Conservation (phyloP, 306 rosid genomes). For the Alnus glutinosa region DNA sequence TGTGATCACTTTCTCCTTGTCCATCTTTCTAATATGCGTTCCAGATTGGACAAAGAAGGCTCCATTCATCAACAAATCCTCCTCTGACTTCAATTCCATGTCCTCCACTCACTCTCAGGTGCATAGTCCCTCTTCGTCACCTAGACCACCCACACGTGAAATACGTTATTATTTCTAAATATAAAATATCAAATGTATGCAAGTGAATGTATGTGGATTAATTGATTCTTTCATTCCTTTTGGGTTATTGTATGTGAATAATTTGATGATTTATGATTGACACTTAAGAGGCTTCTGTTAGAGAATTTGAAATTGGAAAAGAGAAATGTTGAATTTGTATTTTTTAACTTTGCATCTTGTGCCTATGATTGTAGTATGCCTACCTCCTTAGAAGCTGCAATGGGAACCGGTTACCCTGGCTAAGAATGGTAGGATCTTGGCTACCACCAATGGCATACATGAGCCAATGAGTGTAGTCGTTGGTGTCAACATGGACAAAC, state of each 20-base stretch:
- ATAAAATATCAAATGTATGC: background rate
- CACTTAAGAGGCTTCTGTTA: too few relatives aligned
- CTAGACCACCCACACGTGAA: constrained; percentile 25
- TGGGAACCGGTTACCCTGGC: constrained; percentile 55
- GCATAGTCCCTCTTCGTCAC: constrained; percentile 56
- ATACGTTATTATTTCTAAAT: background rate
- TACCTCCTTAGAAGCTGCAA: constrained; percentile 44
- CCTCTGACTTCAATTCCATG: constrained; percentile 62
- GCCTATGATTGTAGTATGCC: background rate
- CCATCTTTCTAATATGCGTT: constrained; percentile 2
- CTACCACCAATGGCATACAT: constrained; percentile 68
- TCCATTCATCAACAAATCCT: constrained; percentile 51
- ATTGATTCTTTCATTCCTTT: too few relatives aligned
- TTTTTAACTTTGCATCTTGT: background rate
- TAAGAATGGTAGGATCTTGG: constrained; percentile 49
- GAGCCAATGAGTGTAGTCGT: constrained; percentile 62
- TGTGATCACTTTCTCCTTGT: constrained; percentile 14
- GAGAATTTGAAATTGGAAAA: background rate
- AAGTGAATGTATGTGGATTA: background rate
- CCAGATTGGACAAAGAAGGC: constrained; percentile 50
- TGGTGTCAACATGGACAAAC: constrained; percentile 50
- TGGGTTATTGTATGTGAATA: background rate
- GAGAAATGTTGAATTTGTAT: background rate
- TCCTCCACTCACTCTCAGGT: constrained; percentile 43
- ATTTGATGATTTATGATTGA: too few relatives aligned